A percentile compares a stretch with the other conserved stretches of the same genome.
These are phyloP conservation scores for Hibiscus syriacus DNA, from an alignment of 345 rosid species.

Conservation along the genomic window DNA sequence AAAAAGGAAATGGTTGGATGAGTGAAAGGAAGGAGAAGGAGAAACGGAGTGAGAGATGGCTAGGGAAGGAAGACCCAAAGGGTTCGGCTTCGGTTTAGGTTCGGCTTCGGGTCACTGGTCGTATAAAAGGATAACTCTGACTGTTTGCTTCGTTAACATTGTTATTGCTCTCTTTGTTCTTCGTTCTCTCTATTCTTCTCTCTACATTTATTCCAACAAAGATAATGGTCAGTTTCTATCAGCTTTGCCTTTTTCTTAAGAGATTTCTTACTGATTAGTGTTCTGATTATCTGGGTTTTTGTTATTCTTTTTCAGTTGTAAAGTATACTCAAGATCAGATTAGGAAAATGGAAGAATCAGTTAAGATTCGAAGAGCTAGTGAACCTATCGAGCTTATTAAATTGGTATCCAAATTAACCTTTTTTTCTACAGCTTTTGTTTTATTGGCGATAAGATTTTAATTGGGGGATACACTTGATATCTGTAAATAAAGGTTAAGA, in stretches of 20 bases:
- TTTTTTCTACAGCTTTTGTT: neutral
- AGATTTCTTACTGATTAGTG: neutral
- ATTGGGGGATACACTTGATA: neutral
- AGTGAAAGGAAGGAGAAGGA: neutral
- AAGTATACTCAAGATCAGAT: conserved; percentile 74
- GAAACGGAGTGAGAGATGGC: neutral
- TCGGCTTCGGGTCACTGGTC: conserved; percentile 37
- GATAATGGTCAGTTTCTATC: conserved; percentile 26
- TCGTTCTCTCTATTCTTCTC: conserved; percentile 71
- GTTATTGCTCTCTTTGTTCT: conserved; percentile 86
- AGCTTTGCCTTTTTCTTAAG: neutral
- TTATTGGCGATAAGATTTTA: neutral
- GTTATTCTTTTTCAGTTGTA: conserved; percentile 39
- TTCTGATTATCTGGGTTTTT: neutral
- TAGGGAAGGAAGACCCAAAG: conserved; percentile 5
- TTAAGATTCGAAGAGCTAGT: neutral
- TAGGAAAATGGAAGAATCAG: neutral
- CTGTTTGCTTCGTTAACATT: conserved; percentile 83
- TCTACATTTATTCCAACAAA: conserved; percentile 49
- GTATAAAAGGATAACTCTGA: conserved; percentile 65
- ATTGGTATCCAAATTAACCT: neutral
- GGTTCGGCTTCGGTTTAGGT: conserved; percentile 1
- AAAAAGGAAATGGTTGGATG: conserved; percentile 2
- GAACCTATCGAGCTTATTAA: neutral
- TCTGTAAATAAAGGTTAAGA: neutral